A percentile compares a stretch with the other conserved stretches of the same genome.
Evolutionary conservation across 176 grass and related monocot species (phyloP).

Genomic region (Pontederia paniculata): DNA sequence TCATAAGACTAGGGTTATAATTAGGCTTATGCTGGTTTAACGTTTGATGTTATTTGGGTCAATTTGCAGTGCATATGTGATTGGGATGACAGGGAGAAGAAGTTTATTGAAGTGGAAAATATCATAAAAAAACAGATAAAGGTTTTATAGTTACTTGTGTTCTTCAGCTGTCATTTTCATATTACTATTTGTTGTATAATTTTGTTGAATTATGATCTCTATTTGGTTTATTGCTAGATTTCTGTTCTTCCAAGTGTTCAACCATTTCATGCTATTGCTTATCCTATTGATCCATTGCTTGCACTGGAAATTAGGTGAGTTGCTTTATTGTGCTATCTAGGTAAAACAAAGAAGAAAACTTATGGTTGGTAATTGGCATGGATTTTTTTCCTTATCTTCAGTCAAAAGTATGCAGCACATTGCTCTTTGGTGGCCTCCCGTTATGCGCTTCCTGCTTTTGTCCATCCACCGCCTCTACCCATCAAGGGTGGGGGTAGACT

Average conservation of each 20-base stretch:
- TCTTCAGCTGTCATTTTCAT: too few species aligned
- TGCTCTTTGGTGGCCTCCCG: conserved; percentile 66
- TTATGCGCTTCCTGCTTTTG: conserved; percentile 51
- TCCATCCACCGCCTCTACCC: conserved; percentile 39
- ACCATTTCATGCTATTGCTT: conserved; percentile 93
- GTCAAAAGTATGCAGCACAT: conserved; percentile 68
- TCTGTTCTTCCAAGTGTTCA: conserved; percentile 72
- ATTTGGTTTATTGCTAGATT: neutral
- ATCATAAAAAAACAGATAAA: conserved; percentile 77
- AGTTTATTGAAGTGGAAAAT: conserved; percentile 70
- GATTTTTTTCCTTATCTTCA: conserved; percentile 1
- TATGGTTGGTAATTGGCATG: neutral
- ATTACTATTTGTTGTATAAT: too few species aligned
- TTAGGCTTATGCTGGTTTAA: too few species aligned
- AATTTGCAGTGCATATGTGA: conserved; percentile 64
- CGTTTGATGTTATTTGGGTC: too few species aligned
- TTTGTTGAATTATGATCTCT: too few species aligned
- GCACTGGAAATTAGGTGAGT: conserved; percentile 78
- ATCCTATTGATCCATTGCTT: conserved; percentile 66
- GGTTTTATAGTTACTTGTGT: conserved; percentile 17
- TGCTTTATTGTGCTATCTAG: neutral
- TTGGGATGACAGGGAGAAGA: conserved; percentile 59
- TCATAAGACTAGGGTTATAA: too few species aligned
- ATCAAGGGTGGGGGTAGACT: conserved; percentile 42
- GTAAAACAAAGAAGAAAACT: neutral